Conservation (phyloP, 2,329 filamentous ascomycete genomes). For the Colletotrichum paranaense region DNA sequence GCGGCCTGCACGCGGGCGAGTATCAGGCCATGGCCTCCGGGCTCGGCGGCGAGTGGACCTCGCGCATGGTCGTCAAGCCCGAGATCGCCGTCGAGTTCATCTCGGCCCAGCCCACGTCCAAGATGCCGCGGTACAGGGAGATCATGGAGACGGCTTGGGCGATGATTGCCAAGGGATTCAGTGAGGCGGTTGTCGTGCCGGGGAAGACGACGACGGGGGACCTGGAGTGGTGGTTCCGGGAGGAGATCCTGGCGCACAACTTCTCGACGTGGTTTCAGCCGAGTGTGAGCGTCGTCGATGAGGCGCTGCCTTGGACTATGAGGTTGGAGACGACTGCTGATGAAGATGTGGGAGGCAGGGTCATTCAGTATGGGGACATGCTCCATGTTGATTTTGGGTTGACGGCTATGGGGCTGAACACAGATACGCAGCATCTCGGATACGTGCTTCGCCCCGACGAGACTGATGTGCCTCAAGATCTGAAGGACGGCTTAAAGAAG, state of each 20-base stretch:
- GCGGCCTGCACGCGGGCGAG: constrained; percentile 61
- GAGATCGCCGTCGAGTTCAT: constrained; percentile 60
- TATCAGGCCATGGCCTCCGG: constrained; percentile 46
- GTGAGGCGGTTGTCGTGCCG: constrained; percentile 53
- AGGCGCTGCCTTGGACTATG: constrained; percentile 25
- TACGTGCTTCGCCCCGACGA: constrained; percentile 58
- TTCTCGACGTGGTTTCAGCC: constrained; percentile 66
- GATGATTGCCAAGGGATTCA: constrained; percentile 59
- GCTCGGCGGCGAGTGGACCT: constrained; percentile 52
- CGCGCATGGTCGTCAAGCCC: constrained; percentile 53
- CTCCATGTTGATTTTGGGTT: constrained; percentile 63
- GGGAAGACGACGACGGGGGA: constrained; percentile 57
- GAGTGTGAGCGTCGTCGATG: constrained; percentile 54
- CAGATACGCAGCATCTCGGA: constrained; percentile 61
- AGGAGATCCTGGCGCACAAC: constrained; percentile 59
- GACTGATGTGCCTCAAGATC: constrained; percentile 52
- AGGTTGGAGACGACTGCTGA: constrained; percentile 2
- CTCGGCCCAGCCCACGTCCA: constrained; percentile 53
- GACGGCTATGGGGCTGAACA: constrained; percentile 58
- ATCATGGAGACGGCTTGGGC: constrained; percentile 64
- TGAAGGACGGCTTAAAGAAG: constrained; percentile 56
- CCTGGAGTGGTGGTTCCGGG: constrained; percentile 64
- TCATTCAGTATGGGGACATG: constrained; percentile 57
- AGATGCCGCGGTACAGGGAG: constrained; percentile 54
- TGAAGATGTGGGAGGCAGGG: constrained; percentile 36